Evolutionary conservation across 2,329 filamentous ascomycete species (phyloP).

Genomic region (Calonectria pseudoturangicola): DNA sequence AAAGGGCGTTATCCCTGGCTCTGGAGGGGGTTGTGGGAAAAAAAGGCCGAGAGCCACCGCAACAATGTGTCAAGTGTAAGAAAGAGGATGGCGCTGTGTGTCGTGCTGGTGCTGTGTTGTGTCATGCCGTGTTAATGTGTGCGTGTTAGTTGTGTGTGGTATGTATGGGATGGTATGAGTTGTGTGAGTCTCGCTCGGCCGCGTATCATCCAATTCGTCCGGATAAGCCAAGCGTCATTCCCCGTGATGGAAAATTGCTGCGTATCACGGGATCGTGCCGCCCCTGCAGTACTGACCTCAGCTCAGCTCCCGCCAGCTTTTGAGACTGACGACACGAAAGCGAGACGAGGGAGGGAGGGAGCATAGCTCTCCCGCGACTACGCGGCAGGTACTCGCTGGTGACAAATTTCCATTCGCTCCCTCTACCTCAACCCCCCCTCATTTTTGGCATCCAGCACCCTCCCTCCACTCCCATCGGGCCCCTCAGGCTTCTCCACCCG

Average conservation of each 20-base stretch:
- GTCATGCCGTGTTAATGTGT: constrained; percentile 13
- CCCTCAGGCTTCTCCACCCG: constrained; percentile 49
- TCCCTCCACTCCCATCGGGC: constrained; percentile 43
- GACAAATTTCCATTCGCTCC: constrained; percentile 20
- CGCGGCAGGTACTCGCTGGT: constrained; percentile 33
- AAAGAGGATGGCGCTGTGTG: not conserved
- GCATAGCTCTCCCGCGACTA: constrained; percentile 7
- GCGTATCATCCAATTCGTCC: constrained; percentile 54
- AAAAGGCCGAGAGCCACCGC: constrained; percentile 4
- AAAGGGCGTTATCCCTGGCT: constrained; percentile 1
- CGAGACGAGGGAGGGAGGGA: constrained; percentile 1
- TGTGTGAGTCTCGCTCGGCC: constrained; percentile 43
- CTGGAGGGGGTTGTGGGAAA: constrained; percentile 1
- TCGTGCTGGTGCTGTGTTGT: constrained; percentile 1
- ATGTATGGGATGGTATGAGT: not conserved
- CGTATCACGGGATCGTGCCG: constrained; percentile 51
- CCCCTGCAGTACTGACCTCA: constrained; percentile 46
- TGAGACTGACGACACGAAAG: constrained; percentile 19
- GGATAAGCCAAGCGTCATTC: constrained; percentile 49
- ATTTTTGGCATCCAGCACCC: constrained; percentile 32
- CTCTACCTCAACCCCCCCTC: constrained; percentile 22
- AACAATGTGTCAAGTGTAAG: constrained; percentile 10
- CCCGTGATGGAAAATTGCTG: constrained; percentile 52
- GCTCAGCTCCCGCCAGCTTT: constrained; percentile 33
- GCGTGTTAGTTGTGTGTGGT: constrained; percentile 2